Evolutionary conservation across 768 basidiomycete species (phyloP).

Genomic region (Boletus sensibilis): DNA sequence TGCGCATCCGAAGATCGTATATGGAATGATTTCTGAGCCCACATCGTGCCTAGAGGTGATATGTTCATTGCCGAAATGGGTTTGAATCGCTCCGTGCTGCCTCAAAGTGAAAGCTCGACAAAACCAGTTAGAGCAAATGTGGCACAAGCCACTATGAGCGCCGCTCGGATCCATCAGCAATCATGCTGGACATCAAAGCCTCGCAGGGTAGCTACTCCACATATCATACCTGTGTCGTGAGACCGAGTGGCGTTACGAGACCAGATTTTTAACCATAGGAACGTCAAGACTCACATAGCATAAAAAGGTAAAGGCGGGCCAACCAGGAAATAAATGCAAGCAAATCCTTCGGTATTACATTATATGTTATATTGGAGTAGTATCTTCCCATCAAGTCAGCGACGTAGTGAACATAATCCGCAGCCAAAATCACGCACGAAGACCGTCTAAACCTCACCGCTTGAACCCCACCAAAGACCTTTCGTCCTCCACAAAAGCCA

Average conservation of each 20-base stretch:
- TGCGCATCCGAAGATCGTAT: not conserved
- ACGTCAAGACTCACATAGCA: not conserved
- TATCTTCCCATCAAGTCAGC: not conserved
- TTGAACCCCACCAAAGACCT: conserved; percentile 44
- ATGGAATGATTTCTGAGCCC: not conserved
- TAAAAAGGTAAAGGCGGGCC: not conserved
- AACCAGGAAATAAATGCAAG: not conserved
- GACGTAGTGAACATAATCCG: not conserved
- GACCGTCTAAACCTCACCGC: conserved; percentile 13
- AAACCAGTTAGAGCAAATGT: not conserved
- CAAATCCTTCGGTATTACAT: conserved; percentile 7
- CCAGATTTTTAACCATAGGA: not conserved
- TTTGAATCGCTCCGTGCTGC: not conserved
- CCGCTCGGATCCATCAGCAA: not conserved
- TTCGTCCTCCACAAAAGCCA: conserved; percentile 56
- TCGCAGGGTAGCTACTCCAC: not conserved
- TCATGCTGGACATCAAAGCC: not conserved
- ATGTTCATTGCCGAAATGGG: not conserved
- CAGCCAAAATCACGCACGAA: conserved; percentile 14
- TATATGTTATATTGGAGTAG: not conserved
- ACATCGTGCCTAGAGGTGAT: not conserved
- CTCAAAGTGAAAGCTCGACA: too few relatives aligned
- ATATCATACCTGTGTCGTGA: not conserved
- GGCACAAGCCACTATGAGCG: not conserved
- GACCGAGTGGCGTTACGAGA: not conserved